Conservation (phyloP, 2,329 filamentous ascomycete species). For the Neoarthrinium moseri region DNA sequence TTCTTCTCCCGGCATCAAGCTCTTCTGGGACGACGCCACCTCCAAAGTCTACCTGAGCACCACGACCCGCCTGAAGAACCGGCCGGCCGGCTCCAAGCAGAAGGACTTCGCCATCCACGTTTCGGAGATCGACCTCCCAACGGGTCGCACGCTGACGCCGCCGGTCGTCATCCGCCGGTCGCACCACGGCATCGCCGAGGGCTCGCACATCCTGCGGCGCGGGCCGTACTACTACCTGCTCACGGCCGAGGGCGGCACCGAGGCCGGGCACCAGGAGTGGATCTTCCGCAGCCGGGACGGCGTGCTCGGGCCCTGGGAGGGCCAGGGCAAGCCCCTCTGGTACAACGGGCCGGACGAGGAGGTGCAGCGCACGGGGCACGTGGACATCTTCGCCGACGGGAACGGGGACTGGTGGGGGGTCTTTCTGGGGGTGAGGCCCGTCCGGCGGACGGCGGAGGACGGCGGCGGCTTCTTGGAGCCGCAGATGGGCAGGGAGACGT, state of each 20-base stretch:
- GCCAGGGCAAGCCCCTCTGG: constrained; percentile 41
- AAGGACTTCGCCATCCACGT: constrained; percentile 53
- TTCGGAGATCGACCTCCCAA: constrained; percentile 39
- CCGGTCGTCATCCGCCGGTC: constrained; percentile 35
- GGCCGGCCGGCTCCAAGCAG: constrained; percentile 34
- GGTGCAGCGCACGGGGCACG: constrained; percentile 49
- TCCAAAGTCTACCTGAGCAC: constrained; percentile 49
- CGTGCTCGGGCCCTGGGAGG: constrained; percentile 49
- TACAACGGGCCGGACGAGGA: constrained; percentile 45
- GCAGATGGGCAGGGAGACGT: constrained; percentile 47
- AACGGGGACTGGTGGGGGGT: constrained; percentile 47
- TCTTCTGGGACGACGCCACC: constrained; percentile 48
- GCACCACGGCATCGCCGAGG: constrained; percentile 39
- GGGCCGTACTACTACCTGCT: constrained; percentile 37
- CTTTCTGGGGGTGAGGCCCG: constrained; percentile 42
- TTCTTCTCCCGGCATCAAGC: constrained; percentile 14
- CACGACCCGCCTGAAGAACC: constrained; percentile 32
- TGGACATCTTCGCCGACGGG: constrained; percentile 44
- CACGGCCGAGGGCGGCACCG: constrained; percentile 40
- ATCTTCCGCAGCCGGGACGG: constrained; percentile 43
- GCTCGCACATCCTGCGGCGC: constrained; percentile 36
- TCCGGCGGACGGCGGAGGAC: constrained; percentile 18
- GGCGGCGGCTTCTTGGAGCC: constrained; percentile 32
- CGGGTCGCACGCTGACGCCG: constrained; percentile 36
- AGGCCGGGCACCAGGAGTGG: constrained; percentile 51